Evolutionary conservation across 257 asterid species (phyloP), one percentile per base, ranked within the genome.

Genomic region (Oldenlandia corymbosa): DNA sequence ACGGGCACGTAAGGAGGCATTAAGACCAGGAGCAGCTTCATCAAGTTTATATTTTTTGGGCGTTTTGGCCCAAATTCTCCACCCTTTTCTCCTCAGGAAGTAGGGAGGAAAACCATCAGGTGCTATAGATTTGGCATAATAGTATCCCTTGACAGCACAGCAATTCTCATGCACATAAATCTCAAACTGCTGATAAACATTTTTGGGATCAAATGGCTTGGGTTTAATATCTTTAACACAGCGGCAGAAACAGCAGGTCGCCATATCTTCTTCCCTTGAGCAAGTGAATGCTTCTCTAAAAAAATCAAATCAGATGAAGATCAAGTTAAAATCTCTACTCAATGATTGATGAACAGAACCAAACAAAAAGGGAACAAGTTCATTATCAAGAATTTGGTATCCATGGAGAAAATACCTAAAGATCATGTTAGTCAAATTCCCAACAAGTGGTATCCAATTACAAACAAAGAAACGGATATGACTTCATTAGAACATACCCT

Each of bases 251-350:
- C 84, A 88, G 49, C 88, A 81, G 12, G 62, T 70, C 20, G 26
- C 12, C 68, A 21, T 79, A 23, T 82, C 89, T 26, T 83, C 94
- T 64, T 83, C 94, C 23, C 37, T 80, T 1, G 94, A 88, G 71
- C 90, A 85, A 21, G 83, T 72, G 45, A 68, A 70, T 7, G 86
- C 91, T 71, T 88, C 71, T 72, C 94, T 88, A 71, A 9, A 68
- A 48, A 1, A 31, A 20, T 21, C 43, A 30, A 62, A 47, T 45
- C 45, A 30, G 27, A 50, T 23, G 5, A 18, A 31, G 9, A 34
- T 3, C 4, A 3, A 34, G 9, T 4, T 10, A 20, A 4, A 54
- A 28, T 13, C 27, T 18, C 12, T 26, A 21, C 58, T 27, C 58
- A n/a, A 28, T 54, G 39, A 9, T 34, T 34, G 39, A 34, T 34